Base-by-base conservation (phyloP, 176 grass and related monocot genomes). In the Juncus effusus region DNA sequence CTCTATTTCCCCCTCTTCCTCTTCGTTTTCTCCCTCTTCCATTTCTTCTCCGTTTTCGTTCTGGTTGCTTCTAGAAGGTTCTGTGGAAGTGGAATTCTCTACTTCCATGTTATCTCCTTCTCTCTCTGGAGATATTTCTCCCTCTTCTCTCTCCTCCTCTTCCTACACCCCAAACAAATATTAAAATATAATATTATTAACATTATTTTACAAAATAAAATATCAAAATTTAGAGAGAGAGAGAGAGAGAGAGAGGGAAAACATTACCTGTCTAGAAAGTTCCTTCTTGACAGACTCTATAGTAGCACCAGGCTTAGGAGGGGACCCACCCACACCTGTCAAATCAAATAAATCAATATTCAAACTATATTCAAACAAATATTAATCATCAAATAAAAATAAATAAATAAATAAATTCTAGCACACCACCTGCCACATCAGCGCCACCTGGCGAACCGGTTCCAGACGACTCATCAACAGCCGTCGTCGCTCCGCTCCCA, bases 101-200 rank as follows among this genome's bases (percentile, higher is more conserved):
- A 72, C 80, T 60, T 72, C 80, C 50, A 86, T 75, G 80, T 87
- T 68, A 38, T 69, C 80, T 77, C 6, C 38, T 45, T 74, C 80
- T 77, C 11, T 38, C 53, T 82, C 89, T 62, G 86, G 84, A 54
- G 77, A 86, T 60, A 89, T 84, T 60, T 89, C 86, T n/a, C 89
- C 82, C 60, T 93, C 89, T 63, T 88, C 85, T 78, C 82, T 87
- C 76, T 90, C 83, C 74, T 82, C 42, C 60, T 64, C 40, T 13
- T 70, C 19, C 19, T 28, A 1, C 42, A 64, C 64, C 36, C 53
- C 40, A 36, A 44, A 52, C 2, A 13, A 28, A 42, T 6, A 40
- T 37, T 28, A 28, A 28, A 28, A 28, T 28, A 28, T 28, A 28
- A 53, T 74, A 65, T 72, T 78, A 41, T 54, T 44, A 73, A 75